Conservation (phyloP, 495 filamentous ascomycete species). For the Usnea hakonensis region DNA sequence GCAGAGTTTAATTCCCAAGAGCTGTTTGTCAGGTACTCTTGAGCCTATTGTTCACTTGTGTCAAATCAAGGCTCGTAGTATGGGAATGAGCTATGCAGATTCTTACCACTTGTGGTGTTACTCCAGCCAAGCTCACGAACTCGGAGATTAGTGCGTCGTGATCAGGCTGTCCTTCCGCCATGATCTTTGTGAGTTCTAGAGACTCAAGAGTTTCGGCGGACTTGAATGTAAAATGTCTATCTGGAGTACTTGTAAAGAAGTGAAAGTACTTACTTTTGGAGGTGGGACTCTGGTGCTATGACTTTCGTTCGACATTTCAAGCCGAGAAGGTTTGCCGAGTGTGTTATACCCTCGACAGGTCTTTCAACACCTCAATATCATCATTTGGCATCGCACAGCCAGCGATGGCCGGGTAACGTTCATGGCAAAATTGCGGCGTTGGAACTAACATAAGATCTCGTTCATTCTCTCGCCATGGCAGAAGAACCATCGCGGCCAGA, state of each 20-base stretch:
- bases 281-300: neutral
- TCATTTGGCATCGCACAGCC: neutral
- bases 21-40: constrained; percentile 57
- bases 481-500: constrained; percentile 28
- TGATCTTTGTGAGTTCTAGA: neutral
- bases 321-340: neutral
- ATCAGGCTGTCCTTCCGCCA: constrained; percentile 8
- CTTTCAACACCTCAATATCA: neutral
- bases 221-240: neutral
- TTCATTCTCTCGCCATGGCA: constrained; percentile 13
- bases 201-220: neutral
- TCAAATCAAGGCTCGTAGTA: constrained; percentile 4
- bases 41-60: constrained; percentile 45
- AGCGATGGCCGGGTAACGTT: constrained; percentile 15
- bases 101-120: constrained; percentile 53
- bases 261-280: too few species aligned
- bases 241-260: too few species aligned
- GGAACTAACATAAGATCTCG: neutral
- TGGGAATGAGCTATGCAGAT: constrained; percentile 6
- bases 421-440: neutral
- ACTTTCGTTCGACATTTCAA: constrained; percentile 1
- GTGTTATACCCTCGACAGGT: neutral
- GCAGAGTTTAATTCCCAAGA: constrained; percentile 65
- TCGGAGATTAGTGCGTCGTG: constrained; percentile 58
- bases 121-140: constrained; percentile 67